Evolutionary conservation across 306 rosid species (phyloP).

Genomic region (Cicer yamashitae): DNA sequence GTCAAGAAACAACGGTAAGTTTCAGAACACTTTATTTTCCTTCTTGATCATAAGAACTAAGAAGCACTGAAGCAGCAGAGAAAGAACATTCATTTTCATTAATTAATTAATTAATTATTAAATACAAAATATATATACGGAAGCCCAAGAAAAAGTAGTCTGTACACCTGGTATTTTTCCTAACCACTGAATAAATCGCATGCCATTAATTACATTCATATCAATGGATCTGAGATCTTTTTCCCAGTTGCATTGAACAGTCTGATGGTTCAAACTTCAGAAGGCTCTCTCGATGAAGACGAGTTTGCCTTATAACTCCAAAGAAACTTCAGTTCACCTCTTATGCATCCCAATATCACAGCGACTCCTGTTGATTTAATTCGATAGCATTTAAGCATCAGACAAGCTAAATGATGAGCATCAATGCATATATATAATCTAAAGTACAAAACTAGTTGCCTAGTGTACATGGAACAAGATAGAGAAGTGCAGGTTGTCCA

Average conservation of each 20-base stretch:
- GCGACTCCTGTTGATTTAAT: slow-evolving; percentile 58
- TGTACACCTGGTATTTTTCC: slow-evolving; percentile 33
- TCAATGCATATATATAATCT: neutral
- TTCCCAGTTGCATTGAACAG: slow-evolving; percentile 11
- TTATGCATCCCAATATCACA: slow-evolving; percentile 61
- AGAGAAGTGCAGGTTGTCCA: slow-evolving; percentile 98
- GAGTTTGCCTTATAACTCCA: slow-evolving; percentile 63
- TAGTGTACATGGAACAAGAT: slow-evolving; percentile 96
- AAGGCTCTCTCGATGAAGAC: slow-evolving; percentile 34
- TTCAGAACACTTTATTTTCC: too few relatives aligned
- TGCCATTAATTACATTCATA: neutral
- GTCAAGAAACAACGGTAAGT: too few relatives aligned
- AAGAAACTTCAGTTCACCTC: slow-evolving; percentile 73
- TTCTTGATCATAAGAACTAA: too few relatives aligned
- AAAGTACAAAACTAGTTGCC: slow-evolving; percentile 56
- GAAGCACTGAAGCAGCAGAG: neutral
- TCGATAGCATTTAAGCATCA: slow-evolving; percentile 18
- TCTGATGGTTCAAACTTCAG: slow-evolving; percentile 42
- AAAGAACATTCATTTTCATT: neutral
- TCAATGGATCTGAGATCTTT: neutral
- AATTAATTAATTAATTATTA: neutral
- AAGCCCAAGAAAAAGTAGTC: slow-evolving; percentile 1
- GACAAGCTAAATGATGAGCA: slow-evolving; percentile 7
- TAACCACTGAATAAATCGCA: slow-evolving; percentile 14
- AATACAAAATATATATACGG: slow-evolving; percentile 11